Percentiles rank a stretch among this genome's conserved stretches.
phyloP scores from a whole-genome alignment of 345 rosid genomes.

The Mercurialis annua region DNA sequence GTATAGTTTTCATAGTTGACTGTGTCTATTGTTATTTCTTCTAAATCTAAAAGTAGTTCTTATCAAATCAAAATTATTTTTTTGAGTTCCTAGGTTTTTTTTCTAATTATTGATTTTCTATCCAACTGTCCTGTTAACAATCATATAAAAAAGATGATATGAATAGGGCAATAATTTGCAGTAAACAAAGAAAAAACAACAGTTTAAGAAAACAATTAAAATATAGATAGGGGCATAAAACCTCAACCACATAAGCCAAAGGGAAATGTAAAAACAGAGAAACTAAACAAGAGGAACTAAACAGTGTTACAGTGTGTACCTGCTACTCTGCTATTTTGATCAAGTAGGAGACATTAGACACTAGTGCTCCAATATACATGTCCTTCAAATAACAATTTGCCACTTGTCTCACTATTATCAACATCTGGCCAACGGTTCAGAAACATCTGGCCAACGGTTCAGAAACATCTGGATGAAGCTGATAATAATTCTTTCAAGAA shows the following conservation, averaged over 20 bases:
- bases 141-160: background rate
- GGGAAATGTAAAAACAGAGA: background rate
- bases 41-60: background rate
- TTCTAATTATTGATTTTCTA: background rate
- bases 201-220: background rate
- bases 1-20: background rate
- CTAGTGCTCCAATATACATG: background rate
- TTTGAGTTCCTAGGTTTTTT: background rate
- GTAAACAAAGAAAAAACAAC: background rate
- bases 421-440: background rate
- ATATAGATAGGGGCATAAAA: background rate
- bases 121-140: background rate
- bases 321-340: constrained; percentile 6
- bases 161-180: background rate
- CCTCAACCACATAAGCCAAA: background rate
- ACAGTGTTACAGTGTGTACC: background rate
- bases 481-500: background rate
- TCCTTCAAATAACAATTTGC: background rate
- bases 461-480: background rate
- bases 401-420: background rate
- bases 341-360: background rate
- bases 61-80: background rate
- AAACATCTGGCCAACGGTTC: constrained; percentile 1
- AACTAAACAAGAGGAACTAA: background rate
- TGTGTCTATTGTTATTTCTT: background rate